These are phyloP conservation scores for Castanospermum australe DNA, from an alignment of 306 rosid species.

Conservation along the genomic window DNA sequence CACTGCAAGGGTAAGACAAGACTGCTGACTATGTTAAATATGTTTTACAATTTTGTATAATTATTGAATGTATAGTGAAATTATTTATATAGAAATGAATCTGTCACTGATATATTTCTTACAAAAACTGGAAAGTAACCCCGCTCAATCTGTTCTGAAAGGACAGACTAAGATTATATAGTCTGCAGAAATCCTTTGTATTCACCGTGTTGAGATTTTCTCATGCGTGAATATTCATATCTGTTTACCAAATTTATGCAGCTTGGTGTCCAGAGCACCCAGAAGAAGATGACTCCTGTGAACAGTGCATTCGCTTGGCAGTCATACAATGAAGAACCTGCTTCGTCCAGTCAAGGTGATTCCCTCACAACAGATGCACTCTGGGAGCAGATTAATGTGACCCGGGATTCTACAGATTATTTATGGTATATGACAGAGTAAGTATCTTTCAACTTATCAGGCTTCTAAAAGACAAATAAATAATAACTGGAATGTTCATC, in stretches of 20 bases:
- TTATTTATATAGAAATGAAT: not conserved
- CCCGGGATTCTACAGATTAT: conserved; percentile 73
- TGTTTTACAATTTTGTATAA: not conserved
- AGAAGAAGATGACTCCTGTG: conserved; percentile 41
- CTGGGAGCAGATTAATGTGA: conserved; percentile 71
- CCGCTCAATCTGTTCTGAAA: not conserved
- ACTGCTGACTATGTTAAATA: not conserved
- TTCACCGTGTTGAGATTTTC: not conserved
- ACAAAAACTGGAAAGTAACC: not conserved
- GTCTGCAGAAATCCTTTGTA: not conserved
- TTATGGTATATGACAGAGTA: conserved; percentile 92
- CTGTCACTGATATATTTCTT: not conserved
- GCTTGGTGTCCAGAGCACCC: conserved; percentile 55
- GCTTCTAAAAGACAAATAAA: not conserved
- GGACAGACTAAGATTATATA: not conserved
- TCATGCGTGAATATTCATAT: not conserved
- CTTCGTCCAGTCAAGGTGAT: conserved; percentile 41
- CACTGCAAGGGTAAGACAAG: conserved; percentile 70
- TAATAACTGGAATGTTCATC: conserved; percentile 14
- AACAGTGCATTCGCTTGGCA: conserved; percentile 52
- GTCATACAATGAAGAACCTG: conserved; percentile 59
- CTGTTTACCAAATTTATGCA: conserved; percentile 30
- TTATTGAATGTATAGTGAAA: not conserved
- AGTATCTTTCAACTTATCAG: conserved; percentile 27
- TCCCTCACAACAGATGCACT: conserved; percentile 50